phyloP scores from a whole-genome alignment of 2,329 filamentous ascomycete genomes.

The Aureobasidium sp. region DNA sequence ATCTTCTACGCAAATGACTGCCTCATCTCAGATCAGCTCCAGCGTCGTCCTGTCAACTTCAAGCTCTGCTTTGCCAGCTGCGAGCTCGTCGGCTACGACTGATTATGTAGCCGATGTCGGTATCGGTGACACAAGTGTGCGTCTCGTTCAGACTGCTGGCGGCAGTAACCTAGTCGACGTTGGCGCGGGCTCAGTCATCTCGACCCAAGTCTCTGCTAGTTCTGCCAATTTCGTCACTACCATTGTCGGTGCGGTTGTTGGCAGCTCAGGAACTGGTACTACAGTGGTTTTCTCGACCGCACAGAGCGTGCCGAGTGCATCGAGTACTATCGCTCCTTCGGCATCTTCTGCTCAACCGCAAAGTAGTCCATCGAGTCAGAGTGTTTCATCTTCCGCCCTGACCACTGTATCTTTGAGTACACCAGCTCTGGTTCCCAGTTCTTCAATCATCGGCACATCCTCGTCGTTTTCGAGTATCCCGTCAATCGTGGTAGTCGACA shows the following conservation, averaged over 20 bases:
- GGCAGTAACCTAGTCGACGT: neutral
- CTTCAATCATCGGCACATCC: neutral
- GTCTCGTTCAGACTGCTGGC: constrained; percentile 4
- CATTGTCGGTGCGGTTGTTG: neutral
- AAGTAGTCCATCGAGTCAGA: neutral
- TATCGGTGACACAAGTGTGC: neutral
- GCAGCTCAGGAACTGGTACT: neutral
- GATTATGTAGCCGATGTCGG: neutral
- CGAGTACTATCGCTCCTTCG: too few species aligned
- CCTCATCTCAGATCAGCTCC: neutral
- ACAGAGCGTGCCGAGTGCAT: neutral
- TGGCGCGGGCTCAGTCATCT: neutral
- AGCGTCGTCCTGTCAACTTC: neutral
- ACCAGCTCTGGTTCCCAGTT: neutral
- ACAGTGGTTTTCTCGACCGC: neutral
- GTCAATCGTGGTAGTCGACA: neutral
- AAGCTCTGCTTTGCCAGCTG: neutral
- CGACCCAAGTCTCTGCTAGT: neutral
- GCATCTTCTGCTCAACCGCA: neutral
- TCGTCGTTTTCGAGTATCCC: neutral
- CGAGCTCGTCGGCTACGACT: neutral
- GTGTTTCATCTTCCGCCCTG: neutral
- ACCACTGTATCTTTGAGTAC: neutral
- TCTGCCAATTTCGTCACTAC: neutral
- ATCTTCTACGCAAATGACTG: too few species aligned